A percentile compares a stretch with the other conserved stretches of the same genome.
Evolutionary conservation across 2,329 filamentous ascomycete species (phyloP).

Genomic region (Gyromitra esculenta): DNA sequence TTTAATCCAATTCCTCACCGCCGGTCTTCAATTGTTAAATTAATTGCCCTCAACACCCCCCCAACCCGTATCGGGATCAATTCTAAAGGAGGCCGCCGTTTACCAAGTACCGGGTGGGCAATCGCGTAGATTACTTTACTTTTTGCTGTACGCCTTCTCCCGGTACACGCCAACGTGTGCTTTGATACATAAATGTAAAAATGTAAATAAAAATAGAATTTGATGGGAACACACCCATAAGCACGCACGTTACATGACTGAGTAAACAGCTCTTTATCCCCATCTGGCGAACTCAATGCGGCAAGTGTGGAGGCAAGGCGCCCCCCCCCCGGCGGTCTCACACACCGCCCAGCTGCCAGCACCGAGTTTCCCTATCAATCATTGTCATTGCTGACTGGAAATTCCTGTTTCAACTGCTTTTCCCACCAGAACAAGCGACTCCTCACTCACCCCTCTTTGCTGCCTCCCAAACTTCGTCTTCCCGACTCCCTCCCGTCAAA

Average conservation of each 20-base stretch:
- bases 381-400: slow-evolving; percentile 50
- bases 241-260: slow-evolving; percentile 30
- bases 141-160: slow-evolving; percentile 37
- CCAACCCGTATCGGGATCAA: slow-evolving; percentile 22
- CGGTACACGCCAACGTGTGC: slow-evolving; percentile 15
- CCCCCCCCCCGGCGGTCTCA: slow-evolving; percentile 2
- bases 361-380: slow-evolving; percentile 29
- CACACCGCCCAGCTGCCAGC: slow-evolving; percentile 5
- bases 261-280: slow-evolving; percentile 21
- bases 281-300: slow-evolving; percentile 15
- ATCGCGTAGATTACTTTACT: slow-evolving; percentile 40
- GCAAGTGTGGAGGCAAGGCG: slow-evolving; percentile 11
- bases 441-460: slow-evolving; percentile 45
- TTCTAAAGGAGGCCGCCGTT: slow-evolving; percentile 37
- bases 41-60: slow-evolving; percentile 25
- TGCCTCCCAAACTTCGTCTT: slow-evolving; percentile 28
- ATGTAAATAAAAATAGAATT: slow-evolving; percentile 47
- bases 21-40: slow-evolving; percentile 31
- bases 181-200: slow-evolving; percentile 30
- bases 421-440: slow-evolving; percentile 26
- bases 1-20: slow-evolving; percentile 43
- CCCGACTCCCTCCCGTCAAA: slow-evolving; percentile 30
- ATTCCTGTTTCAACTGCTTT: slow-evolving; percentile 50
- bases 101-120: slow-evolving; percentile 29
- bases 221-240: slow-evolving; percentile 21